Evolutionary conservation across 2,329 filamentous ascomycete genomes (phyloP), one percentile per base, ranked within the genome.

Genomic region (Trichoderma aggressivum): DNA sequence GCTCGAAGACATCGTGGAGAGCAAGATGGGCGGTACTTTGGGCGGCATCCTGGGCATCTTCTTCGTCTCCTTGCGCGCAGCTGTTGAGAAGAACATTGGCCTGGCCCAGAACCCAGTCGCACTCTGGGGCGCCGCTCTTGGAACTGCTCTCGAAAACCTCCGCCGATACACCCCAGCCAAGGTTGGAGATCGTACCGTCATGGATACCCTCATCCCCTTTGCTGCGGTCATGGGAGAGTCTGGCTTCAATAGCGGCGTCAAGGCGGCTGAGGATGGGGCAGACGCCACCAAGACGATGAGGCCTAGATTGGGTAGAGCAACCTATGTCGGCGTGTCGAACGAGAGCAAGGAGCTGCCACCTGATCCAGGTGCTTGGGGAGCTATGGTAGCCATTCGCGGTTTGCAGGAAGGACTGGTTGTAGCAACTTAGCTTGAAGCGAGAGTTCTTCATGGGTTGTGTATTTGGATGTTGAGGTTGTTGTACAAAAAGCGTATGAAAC

Each of bases 321-420:
- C 91, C 0, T 93, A 93, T 75, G 87, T 92, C 4, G 89, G 87
- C 6, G 85, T 84, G 1, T 86, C 85, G 56, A 86, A 84, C 70
- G 83, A 86, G 71, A 84, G 82, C 68, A 80, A 80, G 66, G 85
- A 84, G 58, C 73, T 86, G 69, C 89, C 91, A 5, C 90, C 91
- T 4, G 91, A 93, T 78, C 91, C 91, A 0, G 90, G 91, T 34
- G 91, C 91, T 5, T 89, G 90, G 84, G 91, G 90, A n/a, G 85
- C 91, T 28, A 89, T 89, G 85, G 85, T 87, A 18, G 86, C 82
- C 2, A 83, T 87, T 56, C 79, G 80, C 73, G 84, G 82, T 1
- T 71, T 86, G 63, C 73, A 77, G 64, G 76, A 77, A 60, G 73
- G 72, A n/a, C 65, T 72, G 7, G 70, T 71, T 26, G 63, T 50